Conservation (phyloP, 257 asterid species). For the Rauvolfia tetraphylla region DNA sequence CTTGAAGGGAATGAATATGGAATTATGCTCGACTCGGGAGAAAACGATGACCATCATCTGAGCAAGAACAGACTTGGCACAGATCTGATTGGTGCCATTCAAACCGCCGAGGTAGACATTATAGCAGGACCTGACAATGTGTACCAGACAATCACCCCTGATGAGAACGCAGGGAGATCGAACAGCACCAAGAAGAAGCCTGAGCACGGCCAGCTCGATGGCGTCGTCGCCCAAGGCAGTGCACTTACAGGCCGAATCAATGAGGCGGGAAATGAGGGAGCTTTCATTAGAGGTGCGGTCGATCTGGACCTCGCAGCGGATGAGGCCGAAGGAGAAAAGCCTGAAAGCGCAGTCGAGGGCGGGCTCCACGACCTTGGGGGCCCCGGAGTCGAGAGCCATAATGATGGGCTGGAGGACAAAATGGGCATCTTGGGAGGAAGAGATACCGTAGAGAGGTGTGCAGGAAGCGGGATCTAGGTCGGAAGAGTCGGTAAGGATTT, state of each 20-base stretch:
- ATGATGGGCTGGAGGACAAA: conserved; percentile 68
- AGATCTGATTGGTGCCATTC: conserved; percentile 97
- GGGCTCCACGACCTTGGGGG: conserved; percentile 91
- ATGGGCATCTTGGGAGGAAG: conserved; percentile 65
- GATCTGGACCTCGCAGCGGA: conserved; percentile 64
- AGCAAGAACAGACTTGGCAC: conserved; percentile 93
- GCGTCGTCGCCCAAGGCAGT: conserved; percentile 66
- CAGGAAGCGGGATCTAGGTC: conserved; percentile 71
- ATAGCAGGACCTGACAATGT: conserved; percentile 90
- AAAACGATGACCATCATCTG: conserved; percentile 93
- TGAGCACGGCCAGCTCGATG: conserved; percentile 71
- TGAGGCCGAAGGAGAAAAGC: conserved; percentile 66
- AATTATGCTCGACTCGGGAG: conserved; percentile 75
- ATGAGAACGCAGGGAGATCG: conserved; percentile 67
- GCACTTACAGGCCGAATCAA: conserved; percentile 79
- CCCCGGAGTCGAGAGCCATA: conserved; percentile 69
- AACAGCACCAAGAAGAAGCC: conserved; percentile 77
- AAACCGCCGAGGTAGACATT: conserved; percentile 88
- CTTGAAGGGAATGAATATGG: conserved; percentile 50
- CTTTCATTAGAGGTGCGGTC: conserved; percentile 21
- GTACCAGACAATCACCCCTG: conserved; percentile 75
- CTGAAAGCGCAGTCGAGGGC: conserved; percentile 84
- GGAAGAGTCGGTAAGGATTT: conserved; percentile 56
- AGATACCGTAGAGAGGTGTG: conserved; percentile 77
- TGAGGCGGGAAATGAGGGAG: conserved; percentile 55